Conservation (phyloP, 2,329 filamentous ascomycete species). For the Apiospora arundinis region DNA sequence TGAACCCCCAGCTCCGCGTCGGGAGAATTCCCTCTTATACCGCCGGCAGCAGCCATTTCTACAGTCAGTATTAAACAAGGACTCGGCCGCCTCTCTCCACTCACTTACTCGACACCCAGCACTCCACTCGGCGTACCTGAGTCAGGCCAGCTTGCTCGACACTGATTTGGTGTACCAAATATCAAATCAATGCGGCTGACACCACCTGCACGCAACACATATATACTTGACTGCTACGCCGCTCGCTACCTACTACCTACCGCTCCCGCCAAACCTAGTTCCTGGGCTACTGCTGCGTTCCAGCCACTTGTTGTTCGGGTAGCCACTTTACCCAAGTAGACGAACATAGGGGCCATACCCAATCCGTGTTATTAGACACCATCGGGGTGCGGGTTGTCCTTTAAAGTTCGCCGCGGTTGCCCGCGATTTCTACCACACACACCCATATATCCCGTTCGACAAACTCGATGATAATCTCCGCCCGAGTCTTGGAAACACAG, state of each 20-base stretch:
- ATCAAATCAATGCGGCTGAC: slow-evolving; percentile 8
- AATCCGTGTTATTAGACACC: slow-evolving; percentile 21
- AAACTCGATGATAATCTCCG: slow-evolving; percentile 2
- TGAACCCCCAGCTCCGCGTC: neutral
- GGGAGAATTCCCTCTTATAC: slow-evolving; percentile 1
- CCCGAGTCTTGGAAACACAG: neutral
- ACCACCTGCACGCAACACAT: neutral
- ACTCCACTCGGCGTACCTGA: slow-evolving; percentile 14
- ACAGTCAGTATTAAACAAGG: neutral
- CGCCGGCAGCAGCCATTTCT: neutral
- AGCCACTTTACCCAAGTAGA: neutral
- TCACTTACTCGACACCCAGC: neutral
- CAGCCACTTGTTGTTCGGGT: neutral
- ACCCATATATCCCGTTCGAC: neutral
- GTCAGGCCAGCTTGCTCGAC: slow-evolving; percentile 6
- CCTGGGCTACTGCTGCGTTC: slow-evolving; percentile 2
- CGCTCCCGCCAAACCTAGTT: slow-evolving; percentile 1
- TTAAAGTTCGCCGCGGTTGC: neutral
- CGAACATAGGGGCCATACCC: neutral
- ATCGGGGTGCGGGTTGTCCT: slow-evolving; percentile 1
- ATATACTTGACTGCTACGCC: slow-evolving; percentile 6
- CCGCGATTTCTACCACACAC: neutral
- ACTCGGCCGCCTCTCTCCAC: slow-evolving; percentile 9
- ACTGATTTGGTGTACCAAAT: slow-evolving; percentile 17
- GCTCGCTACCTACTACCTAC: slow-evolving; percentile 3